Evolutionary conservation across 1,139 yeast genomes (phyloP).

Genomic region (Yamadazyma blattariae): DNA sequence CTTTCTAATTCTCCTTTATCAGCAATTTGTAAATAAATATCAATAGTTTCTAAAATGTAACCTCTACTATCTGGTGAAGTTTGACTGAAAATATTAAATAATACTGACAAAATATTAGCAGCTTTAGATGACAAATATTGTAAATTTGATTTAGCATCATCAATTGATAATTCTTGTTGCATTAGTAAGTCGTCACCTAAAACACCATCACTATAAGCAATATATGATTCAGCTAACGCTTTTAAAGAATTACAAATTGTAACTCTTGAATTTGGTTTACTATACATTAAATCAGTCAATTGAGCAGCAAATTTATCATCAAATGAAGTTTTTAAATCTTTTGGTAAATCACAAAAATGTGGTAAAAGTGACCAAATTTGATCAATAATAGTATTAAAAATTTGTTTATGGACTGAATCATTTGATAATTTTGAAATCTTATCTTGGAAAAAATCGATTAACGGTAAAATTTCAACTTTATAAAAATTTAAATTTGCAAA

Average conservation of each 20-base stretch:
- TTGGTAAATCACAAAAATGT: constrained; percentile 83
- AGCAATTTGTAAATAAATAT: constrained; percentile 73
- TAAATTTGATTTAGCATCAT: constrained; percentile 54
- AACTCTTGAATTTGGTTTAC: constrained; percentile 72
- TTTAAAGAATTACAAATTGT: constrained; percentile 79
- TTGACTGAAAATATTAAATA: constrained; percentile 87
- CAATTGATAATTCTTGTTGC: constrained; percentile 58
- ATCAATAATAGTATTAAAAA: constrained; percentile 78
- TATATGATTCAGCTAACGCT: constrained; percentile 73
- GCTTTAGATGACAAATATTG: constrained; percentile 65
- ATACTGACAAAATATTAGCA: constrained; percentile 74
- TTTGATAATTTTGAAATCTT: constrained; percentile 45
- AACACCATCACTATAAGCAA: constrained; percentile 59
- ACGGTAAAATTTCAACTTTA: constrained; percentile 62
- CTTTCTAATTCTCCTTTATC: constrained; percentile 61
- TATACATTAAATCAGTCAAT: constrained; percentile 71
- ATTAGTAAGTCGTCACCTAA: constrained; percentile 55
- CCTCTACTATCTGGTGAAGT: constrained; percentile 83
- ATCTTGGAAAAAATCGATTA: constrained; percentile 55
- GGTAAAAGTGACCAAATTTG: constrained; percentile 94
- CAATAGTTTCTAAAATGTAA: constrained; percentile 81
- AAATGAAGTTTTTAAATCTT: constrained; percentile 63
- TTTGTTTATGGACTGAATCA: constrained; percentile 66
- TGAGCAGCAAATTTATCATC: constrained; percentile 75
- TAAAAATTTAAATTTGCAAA: constrained; percentile 68